Base-by-base conservation (phyloP, 23 red algal species). In the Rhodosorus marinus region DNA sequence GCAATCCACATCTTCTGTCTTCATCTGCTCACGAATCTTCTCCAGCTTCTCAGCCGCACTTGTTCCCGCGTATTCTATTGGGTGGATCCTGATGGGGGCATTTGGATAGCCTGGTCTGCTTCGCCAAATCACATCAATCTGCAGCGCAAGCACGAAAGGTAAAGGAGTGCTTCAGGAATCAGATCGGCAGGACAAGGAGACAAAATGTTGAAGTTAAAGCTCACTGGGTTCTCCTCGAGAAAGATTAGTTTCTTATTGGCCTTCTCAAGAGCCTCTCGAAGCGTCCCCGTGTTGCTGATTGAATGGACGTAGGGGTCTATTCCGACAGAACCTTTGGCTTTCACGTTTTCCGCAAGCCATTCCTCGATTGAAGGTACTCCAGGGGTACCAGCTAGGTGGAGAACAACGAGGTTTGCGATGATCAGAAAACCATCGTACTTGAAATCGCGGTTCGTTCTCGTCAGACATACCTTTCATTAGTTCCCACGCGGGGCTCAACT, bases 81-180 rank as follows among this genome's bases (percentile, higher is more conserved):
- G 51, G 33, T 95, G 88, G 49, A 71, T 30, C 49, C 67, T 62
- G 29, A 95, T 64, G 22, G 26, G 32, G 20, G 52, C 49, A 4
- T 54, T 64, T n/a, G 88, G 88, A 6, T 36, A 8, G n/a, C 55
- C 35, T 24, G 88, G 88, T 5, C 75, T 51, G 4, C 40, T 57
- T 1, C 70, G 78, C 88, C 88, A 95, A 8, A 95, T 68, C 57
- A 59, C 46, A 41, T 95, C 88, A 6, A 95, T 70, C n/a, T 80
- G 60, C 52, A 85, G 84, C 0, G 46, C n/a, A n/a, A n/a, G n/a
- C n/a, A n/a, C n/a, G n/a, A n/a, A n/a, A n/a, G n/a, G n/a, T n/a
- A n/a, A n/a, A n/a, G n/a, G n/a, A n/a, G n/a, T n/a, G n/a, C n/a
- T n/a, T n/a, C n/a, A n/a, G n/a, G n/a, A n/a, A n/a, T n/a, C n/a